Evolutionary conservation across 805 yeast genomes (phyloP).

Genomic region (Candida morakotiae): DNA sequence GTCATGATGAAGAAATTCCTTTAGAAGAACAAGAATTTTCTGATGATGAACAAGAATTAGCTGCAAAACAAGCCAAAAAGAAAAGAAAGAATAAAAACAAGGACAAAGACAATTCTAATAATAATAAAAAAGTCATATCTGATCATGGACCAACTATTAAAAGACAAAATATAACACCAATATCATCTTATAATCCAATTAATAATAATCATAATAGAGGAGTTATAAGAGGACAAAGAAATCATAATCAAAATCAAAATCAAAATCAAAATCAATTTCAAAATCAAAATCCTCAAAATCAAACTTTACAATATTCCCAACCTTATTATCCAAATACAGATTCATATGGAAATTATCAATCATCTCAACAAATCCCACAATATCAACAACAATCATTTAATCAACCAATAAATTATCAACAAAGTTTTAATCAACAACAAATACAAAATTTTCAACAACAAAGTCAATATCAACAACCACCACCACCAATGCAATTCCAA

Average conservation of each 20-base stretch:
- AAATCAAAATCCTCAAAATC: background rate
- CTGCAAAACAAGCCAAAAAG: conserved; percentile 60
- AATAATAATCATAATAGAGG: conserved; percentile 5
- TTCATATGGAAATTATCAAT: conserved; percentile 2
- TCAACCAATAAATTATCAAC: conserved; percentile 1
- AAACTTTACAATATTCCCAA: conserved; percentile 7
- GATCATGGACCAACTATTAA: conserved; percentile 9
- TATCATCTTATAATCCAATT: conserved; percentile 9
- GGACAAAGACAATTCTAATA: conserved; percentile 7
- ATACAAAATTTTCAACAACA: conserved; percentile 7
- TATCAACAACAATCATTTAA: conserved; percentile 5
- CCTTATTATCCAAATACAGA: conserved; percentile 13
- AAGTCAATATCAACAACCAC: conserved; percentile 8
- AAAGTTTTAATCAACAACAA: conserved; percentile 7
- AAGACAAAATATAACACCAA: conserved; percentile 9
- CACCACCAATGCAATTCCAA: conserved; percentile 5
- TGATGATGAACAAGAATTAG: conserved; percentile 87
- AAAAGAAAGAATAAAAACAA: conserved; percentile 46
- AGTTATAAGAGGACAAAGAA: background rate
- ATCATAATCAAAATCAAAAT: background rate
- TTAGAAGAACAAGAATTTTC: conserved; percentile 93
- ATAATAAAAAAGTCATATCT: conserved; percentile 10
- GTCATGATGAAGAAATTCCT: conserved; percentile 91
- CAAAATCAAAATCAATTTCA: background rate
- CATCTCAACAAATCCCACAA: conserved; percentile 5